A percentile compares a stretch with the other conserved stretches of the same genome.
Evolutionary conservation across 495 filamentous ascomycete genomes (phyloP).

Genomic region (Neurospora sp.): DNA sequence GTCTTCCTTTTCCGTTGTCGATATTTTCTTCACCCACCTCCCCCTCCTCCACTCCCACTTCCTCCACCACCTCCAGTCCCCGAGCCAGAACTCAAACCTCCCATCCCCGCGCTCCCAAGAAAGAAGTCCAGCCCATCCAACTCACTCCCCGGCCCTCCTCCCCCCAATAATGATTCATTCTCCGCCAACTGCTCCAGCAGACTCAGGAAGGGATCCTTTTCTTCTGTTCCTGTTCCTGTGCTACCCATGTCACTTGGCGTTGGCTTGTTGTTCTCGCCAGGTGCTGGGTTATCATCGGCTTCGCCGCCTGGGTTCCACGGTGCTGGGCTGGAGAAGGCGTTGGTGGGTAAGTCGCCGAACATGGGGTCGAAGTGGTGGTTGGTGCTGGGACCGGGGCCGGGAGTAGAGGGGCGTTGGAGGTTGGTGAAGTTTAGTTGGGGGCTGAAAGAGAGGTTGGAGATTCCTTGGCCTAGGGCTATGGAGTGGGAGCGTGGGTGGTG

Average conservation of each 20-base stretch:
- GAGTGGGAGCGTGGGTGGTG: slow-evolving; percentile 2
- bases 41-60: neutral
- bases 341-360: slow-evolving; percentile 39
- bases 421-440: slow-evolving; percentile 16
- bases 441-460: slow-evolving; percentile 10
- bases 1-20: neutral
- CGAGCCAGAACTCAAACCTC: neutral
- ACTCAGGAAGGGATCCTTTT: slow-evolving; percentile 72
- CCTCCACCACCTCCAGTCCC: neutral
- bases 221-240: slow-evolving; percentile 32
- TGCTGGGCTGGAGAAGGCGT: slow-evolving; percentile 35
- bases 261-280: slow-evolving; percentile 30
- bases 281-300: no score
- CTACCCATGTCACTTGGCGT: slow-evolving; percentile 30
- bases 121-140: slow-evolving; percentile 52
- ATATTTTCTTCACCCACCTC: neutral
- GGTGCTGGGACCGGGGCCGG: slow-evolving; percentile 11
- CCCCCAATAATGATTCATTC: slow-evolving; percentile 44
- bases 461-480: neutral
- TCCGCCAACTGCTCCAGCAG: slow-evolving; percentile 71
- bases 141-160: slow-evolving; percentile 44
- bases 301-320: slow-evolving; percentile 36
- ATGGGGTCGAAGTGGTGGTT: slow-evolving; percentile 41
- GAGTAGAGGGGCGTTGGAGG: slow-evolving; percentile 9
- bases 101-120: slow-evolving; percentile 16